Evolutionary conservation across 768 basidiomycete genomes (phyloP), one percentile per base, ranked within the genome.

Genomic region (Kwoniella sp.): DNA sequence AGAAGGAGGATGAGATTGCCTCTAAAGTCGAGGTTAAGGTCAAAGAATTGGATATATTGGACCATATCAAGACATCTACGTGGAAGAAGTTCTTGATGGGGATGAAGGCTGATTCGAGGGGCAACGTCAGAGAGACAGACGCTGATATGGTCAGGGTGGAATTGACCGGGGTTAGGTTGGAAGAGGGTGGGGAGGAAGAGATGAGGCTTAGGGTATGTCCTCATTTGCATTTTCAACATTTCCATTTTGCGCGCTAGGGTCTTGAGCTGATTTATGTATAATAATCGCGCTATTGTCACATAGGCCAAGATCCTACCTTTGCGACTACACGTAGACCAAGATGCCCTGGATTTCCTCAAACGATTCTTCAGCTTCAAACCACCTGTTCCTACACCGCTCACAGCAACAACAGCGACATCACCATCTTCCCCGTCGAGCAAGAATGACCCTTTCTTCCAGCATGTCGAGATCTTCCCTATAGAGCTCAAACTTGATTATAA

Each of bases 401-500:
- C 58, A 7, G 7, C 33, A 46, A 25, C 46, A 30, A 6, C 30
- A 26, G 17, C 27, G 49, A 24, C 27, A 51, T 10, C 55, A 24
- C 26, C 52, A 22, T n/a, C 47, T 26, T 6, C 22, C 29, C 25
- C 44, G 9, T 47, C 25, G 22, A 55, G 37, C 22, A 17, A 44
- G n/a, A 33, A 30, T 19, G 62, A 64, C 25, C 55, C 62, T 3
- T 64, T 57, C 40, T 64, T 64, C 50, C 62, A 98, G 81, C 87
- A 91, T 68, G 94, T 91, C 10, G 96, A 98, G 78, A 87, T 99
- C 46, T 92, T 94, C 77, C 92, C 96, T 0, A 86, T 99, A 56
- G 91, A 94, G 77, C 81, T 99, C 69, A 98, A 97, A 81, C 83
- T 99, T 12, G 96, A 99, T 77, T 99, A 98, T 80, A 99, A 99